These are phyloP conservation scores for Coemansia sp. DNA, from an alignment of 192 early-diverging fungal species.

Conservation along the genomic window DNA sequence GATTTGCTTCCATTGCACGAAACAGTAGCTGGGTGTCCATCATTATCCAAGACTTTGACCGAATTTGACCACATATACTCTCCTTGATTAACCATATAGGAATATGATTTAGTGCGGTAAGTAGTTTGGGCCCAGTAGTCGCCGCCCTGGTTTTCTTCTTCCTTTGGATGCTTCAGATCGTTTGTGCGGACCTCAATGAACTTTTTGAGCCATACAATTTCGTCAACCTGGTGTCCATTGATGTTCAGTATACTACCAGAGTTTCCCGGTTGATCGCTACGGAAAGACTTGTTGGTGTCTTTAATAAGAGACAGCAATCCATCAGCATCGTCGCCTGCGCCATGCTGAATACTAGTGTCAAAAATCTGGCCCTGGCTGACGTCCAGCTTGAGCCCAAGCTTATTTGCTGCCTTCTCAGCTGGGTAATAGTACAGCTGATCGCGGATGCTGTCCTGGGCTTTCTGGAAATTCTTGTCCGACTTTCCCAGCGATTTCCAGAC, in stretches of 20 bases:
- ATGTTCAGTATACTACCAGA: conserved; percentile 38
- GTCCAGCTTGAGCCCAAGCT: conserved; percentile 25
- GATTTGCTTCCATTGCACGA: not conserved
- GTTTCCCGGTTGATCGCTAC: conserved; percentile 6
- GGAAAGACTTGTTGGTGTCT: conserved; percentile 24
- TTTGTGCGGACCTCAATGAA: conserved; percentile 47
- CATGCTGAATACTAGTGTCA: conserved; percentile 54
- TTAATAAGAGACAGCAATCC: conserved; percentile 27
- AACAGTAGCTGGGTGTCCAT: conserved; percentile 15
- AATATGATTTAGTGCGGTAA: conserved; percentile 54
- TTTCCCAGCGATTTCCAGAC: conserved; percentile 49
- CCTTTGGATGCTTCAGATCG: conserved; percentile 46
- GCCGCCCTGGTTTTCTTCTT: conserved; percentile 29
- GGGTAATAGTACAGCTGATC: conserved; percentile 45
- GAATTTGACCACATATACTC: conserved; percentile 31
- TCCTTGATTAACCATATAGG: conserved; percentile 26
- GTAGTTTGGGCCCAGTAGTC: conserved; percentile 47
- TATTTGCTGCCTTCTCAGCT: not conserved
- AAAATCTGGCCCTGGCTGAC: conserved; percentile 53
- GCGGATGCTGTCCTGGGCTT: conserved; percentile 37
- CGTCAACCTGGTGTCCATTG: conserved; percentile 38
- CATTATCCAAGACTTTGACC: conserved; percentile 48
- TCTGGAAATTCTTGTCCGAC: conserved; percentile 38
- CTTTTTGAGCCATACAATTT: conserved; percentile 45
- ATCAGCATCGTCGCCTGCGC: conserved; percentile 40